Conservation (phyloP, 345 rosid species). For the Toxicodendron radicans region DNA sequence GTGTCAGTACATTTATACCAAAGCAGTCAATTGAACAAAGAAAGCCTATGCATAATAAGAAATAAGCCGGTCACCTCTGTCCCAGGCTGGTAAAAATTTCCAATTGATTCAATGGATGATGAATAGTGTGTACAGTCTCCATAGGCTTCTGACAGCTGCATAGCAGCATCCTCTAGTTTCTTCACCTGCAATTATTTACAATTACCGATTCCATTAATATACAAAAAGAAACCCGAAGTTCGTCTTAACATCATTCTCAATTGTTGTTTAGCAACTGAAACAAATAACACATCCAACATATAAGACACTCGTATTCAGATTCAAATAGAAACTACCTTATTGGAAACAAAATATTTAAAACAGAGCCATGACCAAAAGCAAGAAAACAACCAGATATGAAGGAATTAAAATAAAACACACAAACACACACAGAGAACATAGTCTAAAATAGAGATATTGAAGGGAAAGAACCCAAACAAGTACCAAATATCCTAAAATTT, state of each 20-base stretch:
- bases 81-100: constrained; percentile 58
- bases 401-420: neutral
- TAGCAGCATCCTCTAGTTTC: constrained; percentile 65
- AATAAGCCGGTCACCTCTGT: constrained; percentile 43
- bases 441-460: neutral
- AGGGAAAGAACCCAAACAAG: neutral
- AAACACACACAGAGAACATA: neutral
- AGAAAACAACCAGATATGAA: neutral
- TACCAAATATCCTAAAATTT: too few species aligned
- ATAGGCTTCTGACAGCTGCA: constrained; percentile 51
- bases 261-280: neutral
- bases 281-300: neutral
- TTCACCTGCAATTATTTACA: constrained; percentile 50
- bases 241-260: neutral
- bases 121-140: constrained; percentile 50
- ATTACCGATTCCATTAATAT: neutral
- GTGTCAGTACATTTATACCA: neutral
- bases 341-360: neutral
- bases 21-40: neutral
- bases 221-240: neutral
- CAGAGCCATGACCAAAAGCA: neutral
- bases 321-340: neutral
- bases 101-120: constrained; percentile 61
- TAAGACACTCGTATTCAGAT: neutral
- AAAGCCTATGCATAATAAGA: constrained; percentile 1